These are phyloP conservation scores for Phytophthora pini DNA, from an alignment of 352 stramenopile genomes.

Conservation along the genomic window DNA sequence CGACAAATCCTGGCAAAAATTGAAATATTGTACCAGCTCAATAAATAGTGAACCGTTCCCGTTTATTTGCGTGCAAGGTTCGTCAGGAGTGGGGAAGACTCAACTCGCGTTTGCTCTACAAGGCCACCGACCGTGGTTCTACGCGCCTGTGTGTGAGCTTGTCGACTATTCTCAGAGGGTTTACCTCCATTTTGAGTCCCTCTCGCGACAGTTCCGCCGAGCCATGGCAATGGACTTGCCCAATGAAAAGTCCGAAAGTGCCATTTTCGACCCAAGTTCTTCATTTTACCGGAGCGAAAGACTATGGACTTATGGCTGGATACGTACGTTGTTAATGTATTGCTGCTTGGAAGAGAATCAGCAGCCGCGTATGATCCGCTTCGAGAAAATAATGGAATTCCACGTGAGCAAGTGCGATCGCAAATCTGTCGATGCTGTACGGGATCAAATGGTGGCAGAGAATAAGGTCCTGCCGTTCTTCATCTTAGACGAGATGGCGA, in stretches of 20 bases:
- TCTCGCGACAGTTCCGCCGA: too few relatives aligned
- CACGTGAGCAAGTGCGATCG: constrained; percentile 6
- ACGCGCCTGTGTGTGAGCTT: too few relatives aligned
- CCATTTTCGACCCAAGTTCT: constrained; percentile 4
- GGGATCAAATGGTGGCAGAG: background rate
- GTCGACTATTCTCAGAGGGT: too few relatives aligned
- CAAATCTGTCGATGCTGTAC: background rate
- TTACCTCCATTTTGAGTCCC: too few relatives aligned
- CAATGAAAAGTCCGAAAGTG: background rate
- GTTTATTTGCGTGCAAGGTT: constrained; percentile 17
- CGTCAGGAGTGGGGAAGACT: constrained; percentile 13
- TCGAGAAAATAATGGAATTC: background rate
- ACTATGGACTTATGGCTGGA: constrained; percentile 17
- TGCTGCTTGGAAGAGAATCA: background rate
- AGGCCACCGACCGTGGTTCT: constrained; percentile 7
- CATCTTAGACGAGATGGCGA: constrained; percentile 23
- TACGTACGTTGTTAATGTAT: constrained; percentile 1
- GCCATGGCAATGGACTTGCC: background rate
- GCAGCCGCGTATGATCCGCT: constrained; percentile 9
- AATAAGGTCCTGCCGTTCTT: constrained; percentile 15
- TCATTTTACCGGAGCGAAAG: background rate
- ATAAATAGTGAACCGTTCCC: too few relatives aligned
- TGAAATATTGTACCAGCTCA: too few relatives aligned
- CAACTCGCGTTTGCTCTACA: constrained; percentile 15
- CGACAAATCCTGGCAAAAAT: too few relatives aligned